Evolutionary conservation across 257 asterid species (phyloP), one percentile per base, ranked within the genome.

Genomic region (Petunia secreta): DNA sequence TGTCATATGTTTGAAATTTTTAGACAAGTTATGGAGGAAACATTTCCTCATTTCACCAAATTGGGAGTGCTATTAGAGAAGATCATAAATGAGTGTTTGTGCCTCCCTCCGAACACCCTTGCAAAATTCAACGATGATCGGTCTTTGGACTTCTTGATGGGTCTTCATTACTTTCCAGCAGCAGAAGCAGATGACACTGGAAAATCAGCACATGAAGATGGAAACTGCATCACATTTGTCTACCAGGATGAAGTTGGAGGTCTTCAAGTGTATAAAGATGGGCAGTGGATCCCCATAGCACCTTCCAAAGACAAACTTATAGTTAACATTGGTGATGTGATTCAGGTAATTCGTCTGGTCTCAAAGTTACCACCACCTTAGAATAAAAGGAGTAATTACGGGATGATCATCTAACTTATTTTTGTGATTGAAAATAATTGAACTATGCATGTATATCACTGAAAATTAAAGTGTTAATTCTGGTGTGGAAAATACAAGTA

Each of bases 161-260:
- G 90, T 10, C 9, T 90, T 13, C 84, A 84, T 62, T 91, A 89
- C 53, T 85, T 77, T 80, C 91, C 88, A 11, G 85, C 89, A 2
- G 83, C 78, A 5, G 91, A 86, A 57, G 8, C 53, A 5, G 91
- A 87, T 6, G 80, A 82, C 60, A 84, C 34, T 4, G 90, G 93
- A 58, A 59, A 85, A 62, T 78, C 89, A 0, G 63, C 75, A 66
- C 93, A 89, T 46, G 86, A 87, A 65, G 96, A 91, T 84, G 88
- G 82, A 13, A 86, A 87, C 43, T 15, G 53, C 75, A 2, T 91
- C 40, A 83, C 90, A 2, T 83, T 91, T 67, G 74, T 89, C 2
- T 63, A 88, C 39, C 91, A 89, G 75, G 93, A 91, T 62, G 89
- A 88, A 75, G 89, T 82, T 3, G 89, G 92, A 63, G 96, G 92